A percentile compares a stretch with the other conserved stretches of the same genome.
phyloP scores from a whole-genome alignment of 495 filamentous ascomycete genomes.

The Talaromyces adpressus region DNA sequence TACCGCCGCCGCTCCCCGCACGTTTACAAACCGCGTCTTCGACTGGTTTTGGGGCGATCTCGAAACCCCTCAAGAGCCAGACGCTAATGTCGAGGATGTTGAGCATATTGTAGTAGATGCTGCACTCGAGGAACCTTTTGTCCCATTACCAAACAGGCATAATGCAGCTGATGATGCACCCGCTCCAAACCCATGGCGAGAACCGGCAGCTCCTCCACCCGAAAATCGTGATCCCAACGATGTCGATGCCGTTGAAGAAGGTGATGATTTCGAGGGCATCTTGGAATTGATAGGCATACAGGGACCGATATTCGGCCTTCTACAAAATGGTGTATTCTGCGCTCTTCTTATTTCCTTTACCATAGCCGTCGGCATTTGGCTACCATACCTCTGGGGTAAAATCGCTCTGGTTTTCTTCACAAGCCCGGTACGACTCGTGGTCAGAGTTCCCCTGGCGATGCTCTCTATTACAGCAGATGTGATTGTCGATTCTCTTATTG shows the following conservation, averaged over 20 bases:
- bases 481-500: constrained; percentile 52
- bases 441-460: constrained; percentile 64
- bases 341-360: constrained; percentile 82
- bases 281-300: constrained; percentile 96
- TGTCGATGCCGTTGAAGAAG: constrained; percentile 63
- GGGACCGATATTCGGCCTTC: constrained; percentile 77
- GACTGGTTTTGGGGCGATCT: constrained; percentile 65
- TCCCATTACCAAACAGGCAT: constrained; percentile 41
- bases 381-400: constrained; percentile 88
- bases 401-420: constrained; percentile 70
- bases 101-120: constrained; percentile 52
- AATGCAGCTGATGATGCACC: constrained; percentile 12
- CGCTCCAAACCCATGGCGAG: constrained; percentile 19
- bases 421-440: constrained; percentile 61
- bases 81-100: constrained; percentile 40
- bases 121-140: constrained; percentile 57
- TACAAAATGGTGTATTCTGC: constrained; percentile 93
- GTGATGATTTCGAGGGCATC: constrained; percentile 95
- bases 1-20: neutral
- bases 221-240: constrained; percentile 50
- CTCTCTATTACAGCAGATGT: constrained; percentile 67
- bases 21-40: constrained; percentile 16
- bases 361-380: constrained; percentile 74
- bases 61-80: constrained; percentile 20
- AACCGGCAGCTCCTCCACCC: constrained; percentile 31